phyloP scores from a whole-genome alignment of 192 early-diverging fungal genomes.

The Cetraspora pellucida region DNA sequence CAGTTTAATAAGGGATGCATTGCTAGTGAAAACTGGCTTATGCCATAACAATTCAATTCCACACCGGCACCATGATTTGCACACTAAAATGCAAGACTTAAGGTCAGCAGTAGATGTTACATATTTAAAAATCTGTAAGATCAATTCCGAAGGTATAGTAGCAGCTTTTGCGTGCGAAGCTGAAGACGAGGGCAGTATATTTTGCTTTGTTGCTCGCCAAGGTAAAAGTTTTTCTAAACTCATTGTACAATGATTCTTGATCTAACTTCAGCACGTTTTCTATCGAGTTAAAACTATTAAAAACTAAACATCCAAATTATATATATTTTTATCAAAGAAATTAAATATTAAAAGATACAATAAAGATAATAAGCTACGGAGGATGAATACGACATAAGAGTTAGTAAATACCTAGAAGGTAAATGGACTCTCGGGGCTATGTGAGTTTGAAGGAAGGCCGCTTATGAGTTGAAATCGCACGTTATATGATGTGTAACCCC shows the following conservation, averaged over 20 bases:
- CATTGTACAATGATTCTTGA: conserved; percentile 13
- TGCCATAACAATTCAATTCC: conserved; percentile 59
- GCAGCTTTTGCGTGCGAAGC: conserved; percentile 27
- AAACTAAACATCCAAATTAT: neutral
- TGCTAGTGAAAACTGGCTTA: conserved; percentile 45
- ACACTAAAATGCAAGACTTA: conserved; percentile 49
- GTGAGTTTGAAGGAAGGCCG: too few relatives aligned
- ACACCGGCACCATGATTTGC: conserved; percentile 57
- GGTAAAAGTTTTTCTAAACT: neutral
- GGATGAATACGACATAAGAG: too few relatives aligned
- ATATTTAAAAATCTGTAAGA: conserved; percentile 53
- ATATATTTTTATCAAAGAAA: too few relatives aligned
- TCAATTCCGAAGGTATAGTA: conserved; percentile 54
- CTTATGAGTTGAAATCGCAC: too few relatives aligned
- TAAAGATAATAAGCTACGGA: too few relatives aligned
- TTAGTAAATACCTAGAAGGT: too few relatives aligned
- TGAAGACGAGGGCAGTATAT: neutral
- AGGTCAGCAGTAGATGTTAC: conserved; percentile 48
- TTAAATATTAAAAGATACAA: too few relatives aligned
- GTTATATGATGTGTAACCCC: too few relatives aligned
- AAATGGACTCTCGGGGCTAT: too few relatives aligned
- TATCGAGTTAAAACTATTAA: neutral
- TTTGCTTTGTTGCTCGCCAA: neutral
- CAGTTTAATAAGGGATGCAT: conserved; percentile 34
- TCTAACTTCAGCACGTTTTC: neutral